Conservation (phyloP, 106 monocot species). For the Vanilla planifolia region DNA sequence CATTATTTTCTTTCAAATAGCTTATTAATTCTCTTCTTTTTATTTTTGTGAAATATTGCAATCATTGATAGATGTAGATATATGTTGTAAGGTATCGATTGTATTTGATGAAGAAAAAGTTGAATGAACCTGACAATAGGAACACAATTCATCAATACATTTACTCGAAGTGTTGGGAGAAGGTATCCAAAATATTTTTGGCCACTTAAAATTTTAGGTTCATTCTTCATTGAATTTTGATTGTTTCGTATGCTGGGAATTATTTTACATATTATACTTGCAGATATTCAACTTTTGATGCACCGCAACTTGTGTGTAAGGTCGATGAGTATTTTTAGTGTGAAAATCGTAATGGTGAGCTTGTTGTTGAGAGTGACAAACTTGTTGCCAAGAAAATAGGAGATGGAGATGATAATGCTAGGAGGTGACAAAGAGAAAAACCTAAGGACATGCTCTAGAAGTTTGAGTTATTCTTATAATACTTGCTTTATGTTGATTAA, state of each 20-base stretch:
- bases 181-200: constrained; percentile 9
- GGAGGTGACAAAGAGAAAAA: constrained; percentile 36
- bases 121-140: constrained; percentile 48
- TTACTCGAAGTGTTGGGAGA: constrained; percentile 37
- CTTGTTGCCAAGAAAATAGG: constrained; percentile 46
- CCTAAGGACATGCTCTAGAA: constrained; percentile 47
- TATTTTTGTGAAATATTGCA: too few species aligned
- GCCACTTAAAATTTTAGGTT: neutral
- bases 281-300: constrained; percentile 57
- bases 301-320: constrained; percentile 29
- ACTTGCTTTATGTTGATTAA: too few species aligned
- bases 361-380: constrained; percentile 58
- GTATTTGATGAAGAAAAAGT: constrained; percentile 53
- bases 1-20: too few species aligned
- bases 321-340: constrained; percentile 39
- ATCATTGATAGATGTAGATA: constrained; percentile 34
- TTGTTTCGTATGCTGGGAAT: neutral
- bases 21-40: too few species aligned
- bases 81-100: constrained; percentile 46
- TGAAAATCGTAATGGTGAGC: constrained; percentile 42
- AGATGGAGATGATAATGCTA: constrained; percentile 48
- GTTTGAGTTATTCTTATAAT: constrained; percentile 26
- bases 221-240: neutral
- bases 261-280: neutral
- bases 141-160: constrained; percentile 50